A percentile compares a stretch with the other conserved stretches of the same genome.
Evolutionary conservation across 2,329 filamentous ascomycete species (phyloP).

Genomic region (Curvularia sp.): DNA sequence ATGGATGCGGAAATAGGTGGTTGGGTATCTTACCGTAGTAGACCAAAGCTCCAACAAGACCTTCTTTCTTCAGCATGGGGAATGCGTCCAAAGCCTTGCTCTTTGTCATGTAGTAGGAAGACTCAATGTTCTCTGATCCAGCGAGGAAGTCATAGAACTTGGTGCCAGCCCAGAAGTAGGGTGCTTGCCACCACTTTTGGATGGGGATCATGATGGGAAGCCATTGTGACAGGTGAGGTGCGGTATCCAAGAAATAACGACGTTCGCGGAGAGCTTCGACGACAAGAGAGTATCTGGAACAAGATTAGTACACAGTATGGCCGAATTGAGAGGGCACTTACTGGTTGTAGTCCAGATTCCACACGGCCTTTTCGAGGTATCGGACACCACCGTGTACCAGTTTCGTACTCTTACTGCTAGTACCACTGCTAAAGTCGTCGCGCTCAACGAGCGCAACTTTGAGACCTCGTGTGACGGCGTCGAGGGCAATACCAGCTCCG

Average conservation of each 20-base stretch:
- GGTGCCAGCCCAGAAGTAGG: constrained; percentile 78
- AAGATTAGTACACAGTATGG: neutral
- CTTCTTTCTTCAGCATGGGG: constrained; percentile 83
- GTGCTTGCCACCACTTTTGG: constrained; percentile 83
- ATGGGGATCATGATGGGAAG: constrained; percentile 84
- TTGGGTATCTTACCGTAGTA: constrained; percentile 70
- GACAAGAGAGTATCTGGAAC: constrained; percentile 69
- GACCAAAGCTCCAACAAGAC: constrained; percentile 80
- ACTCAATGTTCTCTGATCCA: constrained; percentile 86
- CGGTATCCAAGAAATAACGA: constrained; percentile 82
- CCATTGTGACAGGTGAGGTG: constrained; percentile 80
- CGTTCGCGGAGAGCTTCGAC: constrained; percentile 83
- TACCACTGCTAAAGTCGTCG: constrained; percentile 82
- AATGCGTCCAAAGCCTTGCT: constrained; percentile 87
- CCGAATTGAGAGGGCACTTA: constrained; percentile 45
- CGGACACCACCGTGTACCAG: constrained; percentile 84
- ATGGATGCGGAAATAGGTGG: neutral
- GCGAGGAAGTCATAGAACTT: constrained; percentile 88
- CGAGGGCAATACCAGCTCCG: constrained; percentile 79
- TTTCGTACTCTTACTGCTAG: constrained; percentile 87
- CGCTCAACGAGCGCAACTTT: constrained; percentile 82
- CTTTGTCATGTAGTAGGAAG: constrained; percentile 84
- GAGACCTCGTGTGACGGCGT: constrained; percentile 78
- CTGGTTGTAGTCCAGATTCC: constrained; percentile 85
- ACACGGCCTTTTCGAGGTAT: constrained; percentile 86